Percentiles rank a stretch among this genome's conserved stretches.
Conservation (phyloP, 116 monocot species). For the Iris pallida region DNA sequence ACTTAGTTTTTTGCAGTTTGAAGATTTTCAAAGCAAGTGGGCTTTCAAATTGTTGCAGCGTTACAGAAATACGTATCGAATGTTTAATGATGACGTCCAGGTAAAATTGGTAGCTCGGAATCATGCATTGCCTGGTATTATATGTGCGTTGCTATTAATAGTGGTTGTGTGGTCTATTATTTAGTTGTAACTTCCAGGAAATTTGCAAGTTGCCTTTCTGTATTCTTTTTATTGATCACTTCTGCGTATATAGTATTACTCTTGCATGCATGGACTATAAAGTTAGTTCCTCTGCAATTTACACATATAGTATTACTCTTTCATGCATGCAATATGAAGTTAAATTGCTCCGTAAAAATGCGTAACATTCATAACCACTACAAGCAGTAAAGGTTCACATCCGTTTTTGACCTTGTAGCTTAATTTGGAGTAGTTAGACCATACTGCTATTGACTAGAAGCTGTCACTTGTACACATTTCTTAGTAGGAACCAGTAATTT, state of each 20-base stretch:
- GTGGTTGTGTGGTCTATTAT: neutral
- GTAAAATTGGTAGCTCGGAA: constrained; percentile 24
- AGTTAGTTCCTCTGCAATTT: too few species aligned
- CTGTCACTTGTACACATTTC: too few species aligned
- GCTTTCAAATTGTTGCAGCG: constrained; percentile 92
- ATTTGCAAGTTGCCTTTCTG: neutral
- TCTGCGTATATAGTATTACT: neutral
- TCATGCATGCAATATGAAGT: too few species aligned
- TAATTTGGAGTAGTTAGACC: too few species aligned
- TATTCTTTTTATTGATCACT: neutral
- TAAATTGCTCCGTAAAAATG: too few species aligned
- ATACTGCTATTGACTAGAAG: too few species aligned
- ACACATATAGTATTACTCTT: too few species aligned
- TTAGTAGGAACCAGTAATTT: too few species aligned
- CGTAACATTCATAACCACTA: too few species aligned
- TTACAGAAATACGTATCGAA: constrained; percentile 83
- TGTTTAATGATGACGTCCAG: constrained; percentile 99
- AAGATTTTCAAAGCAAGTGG: constrained; percentile 99
- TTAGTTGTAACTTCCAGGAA: neutral
- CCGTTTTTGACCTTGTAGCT: too few species aligned
- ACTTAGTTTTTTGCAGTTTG: constrained; percentile 57
- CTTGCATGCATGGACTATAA: neutral
- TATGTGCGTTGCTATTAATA: neutral
- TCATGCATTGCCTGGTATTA: neutral
- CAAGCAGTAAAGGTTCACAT: too few species aligned